Percentiles rank a stretch among this genome's conserved stretches.
Conservation (phyloP, 495 filamentous ascomycete genomes). For the Penicillium malachiteum region DNA sequence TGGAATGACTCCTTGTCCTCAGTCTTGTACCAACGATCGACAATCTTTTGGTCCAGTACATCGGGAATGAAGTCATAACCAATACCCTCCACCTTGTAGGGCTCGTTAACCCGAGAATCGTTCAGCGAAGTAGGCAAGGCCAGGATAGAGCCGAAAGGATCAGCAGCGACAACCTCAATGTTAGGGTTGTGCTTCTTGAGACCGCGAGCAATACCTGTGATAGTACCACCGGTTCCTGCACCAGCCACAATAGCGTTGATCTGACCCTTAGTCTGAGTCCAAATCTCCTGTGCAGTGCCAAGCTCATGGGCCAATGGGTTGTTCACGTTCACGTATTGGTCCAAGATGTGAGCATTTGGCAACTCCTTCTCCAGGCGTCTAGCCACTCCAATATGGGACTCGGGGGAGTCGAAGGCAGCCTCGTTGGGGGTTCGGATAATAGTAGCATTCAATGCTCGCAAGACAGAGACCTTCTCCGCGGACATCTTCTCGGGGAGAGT, state of each 20-base stretch:
- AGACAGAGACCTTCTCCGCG: constrained; percentile 91
- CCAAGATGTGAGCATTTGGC: constrained; percentile 92
- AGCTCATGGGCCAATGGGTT: constrained; percentile 94
- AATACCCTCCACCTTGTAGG: constrained; percentile 98
- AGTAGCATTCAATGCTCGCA: constrained; percentile 89
- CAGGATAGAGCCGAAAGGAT: constrained; percentile 86
- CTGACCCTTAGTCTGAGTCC: constrained; percentile 82
- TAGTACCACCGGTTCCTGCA: constrained; percentile 93
- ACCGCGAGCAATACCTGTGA: constrained; percentile 84
- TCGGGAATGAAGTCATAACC: constrained; percentile 98
- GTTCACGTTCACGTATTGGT: constrained; percentile 90
- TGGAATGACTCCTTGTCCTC: constrained; percentile 88
- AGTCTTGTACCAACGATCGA: constrained; percentile 99
- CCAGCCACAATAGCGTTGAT: constrained; percentile 87
- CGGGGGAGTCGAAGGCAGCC: constrained; percentile 89
- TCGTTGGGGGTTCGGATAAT: constrained; percentile 97
- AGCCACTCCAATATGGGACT: constrained; percentile 96
- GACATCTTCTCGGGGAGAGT: constrained; percentile 99
- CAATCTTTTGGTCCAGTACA: constrained; percentile 74
- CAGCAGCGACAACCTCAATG: constrained; percentile 85
- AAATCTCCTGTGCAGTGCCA: constrained; percentile 95
- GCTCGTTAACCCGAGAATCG: constrained; percentile 69
- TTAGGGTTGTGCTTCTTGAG: constrained; percentile 80
- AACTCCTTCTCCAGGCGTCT: constrained; percentile 88
- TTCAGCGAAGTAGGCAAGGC: constrained; percentile 79